Percentiles rank a stretch among this genome's conserved stretches.
These are phyloP conservation scores for Arctostaphylos glauca DNA, from an alignment of 148 eudicot genomes.

Conservation along the genomic window DNA sequence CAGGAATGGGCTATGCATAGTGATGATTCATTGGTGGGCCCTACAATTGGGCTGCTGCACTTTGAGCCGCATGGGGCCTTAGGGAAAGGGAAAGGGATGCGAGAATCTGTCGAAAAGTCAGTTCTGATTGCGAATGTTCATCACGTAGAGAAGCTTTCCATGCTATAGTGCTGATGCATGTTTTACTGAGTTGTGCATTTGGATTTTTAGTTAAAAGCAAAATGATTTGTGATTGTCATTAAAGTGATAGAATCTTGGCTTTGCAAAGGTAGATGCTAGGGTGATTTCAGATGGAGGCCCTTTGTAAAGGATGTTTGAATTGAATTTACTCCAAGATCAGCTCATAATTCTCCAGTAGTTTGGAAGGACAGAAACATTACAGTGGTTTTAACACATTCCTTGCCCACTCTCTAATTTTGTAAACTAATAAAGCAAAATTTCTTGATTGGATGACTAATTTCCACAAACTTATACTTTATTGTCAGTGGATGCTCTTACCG, in stretches of 20 bases:
- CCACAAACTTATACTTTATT: not conserved
- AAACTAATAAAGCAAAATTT: not conserved
- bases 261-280: not conserved
- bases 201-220: not conserved
- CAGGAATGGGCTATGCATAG: not conserved
- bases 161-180: not conserved
- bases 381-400: not conserved
- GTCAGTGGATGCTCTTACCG: not conserved
- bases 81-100: not conserved
- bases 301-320: not conserved
- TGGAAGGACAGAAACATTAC: not conserved
- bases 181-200: not conserved
- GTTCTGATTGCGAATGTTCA: conserved; percentile 2
- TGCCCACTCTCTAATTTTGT: not conserved
- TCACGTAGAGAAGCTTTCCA: not conserved
- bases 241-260: not conserved
- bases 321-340: not conserved
- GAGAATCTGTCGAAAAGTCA: not conserved
- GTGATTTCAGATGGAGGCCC: not conserved
- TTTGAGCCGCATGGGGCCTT: not conserved
- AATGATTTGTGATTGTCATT: not conserved
- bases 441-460: not conserved
- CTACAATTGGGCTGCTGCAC: not conserved
- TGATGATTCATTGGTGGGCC: not conserved
- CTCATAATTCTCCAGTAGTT: no score